Evolutionary conservation across 805 yeast genomes (phyloP).

Genomic region (Metschnikowia drakensbergensis): DNA sequence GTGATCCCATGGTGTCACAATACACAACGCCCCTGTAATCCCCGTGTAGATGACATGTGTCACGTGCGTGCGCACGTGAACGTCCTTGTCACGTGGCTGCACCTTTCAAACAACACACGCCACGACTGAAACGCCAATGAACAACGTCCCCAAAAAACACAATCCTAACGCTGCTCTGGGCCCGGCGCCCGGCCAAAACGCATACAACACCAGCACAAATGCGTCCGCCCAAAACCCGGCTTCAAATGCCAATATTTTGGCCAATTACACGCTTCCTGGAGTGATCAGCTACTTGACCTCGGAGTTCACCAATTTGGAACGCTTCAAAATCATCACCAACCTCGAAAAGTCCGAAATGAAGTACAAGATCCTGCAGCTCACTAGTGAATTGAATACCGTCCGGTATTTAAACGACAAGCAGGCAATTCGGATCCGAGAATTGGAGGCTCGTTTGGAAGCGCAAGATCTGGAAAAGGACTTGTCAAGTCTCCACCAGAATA

Average conservation of each 20-base stretch:
- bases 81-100: neutral
- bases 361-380: conserved; percentile 47
- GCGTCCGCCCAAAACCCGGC: neutral
- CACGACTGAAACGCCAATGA: neutral
- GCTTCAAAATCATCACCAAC: conserved; percentile 46
- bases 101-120: neutral
- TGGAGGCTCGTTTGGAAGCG: conserved; percentile 25
- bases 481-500: conserved; percentile 1
- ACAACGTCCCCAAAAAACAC: conserved; percentile 2
- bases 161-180: neutral
- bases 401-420: conserved; percentile 41
- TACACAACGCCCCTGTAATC: neutral
- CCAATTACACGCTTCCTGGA: conserved; percentile 51
- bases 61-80: neutral
- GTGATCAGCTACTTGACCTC: conserved; percentile 55
- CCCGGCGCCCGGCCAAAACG: neutral
- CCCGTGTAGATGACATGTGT: neutral
- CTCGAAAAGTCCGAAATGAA: conserved; percentile 52
- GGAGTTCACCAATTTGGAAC: conserved; percentile 48
- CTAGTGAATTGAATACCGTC: conserved; percentile 48
- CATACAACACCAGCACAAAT: neutral
- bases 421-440: conserved; percentile 31
- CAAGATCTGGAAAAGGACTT: neutral
- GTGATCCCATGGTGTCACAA: neutral
- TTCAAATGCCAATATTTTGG: conserved; percentile 11